Base-by-base conservation (phyloP, 2,329 filamentous ascomycete species). In the Colletotrichum orchidophilum region DNA sequence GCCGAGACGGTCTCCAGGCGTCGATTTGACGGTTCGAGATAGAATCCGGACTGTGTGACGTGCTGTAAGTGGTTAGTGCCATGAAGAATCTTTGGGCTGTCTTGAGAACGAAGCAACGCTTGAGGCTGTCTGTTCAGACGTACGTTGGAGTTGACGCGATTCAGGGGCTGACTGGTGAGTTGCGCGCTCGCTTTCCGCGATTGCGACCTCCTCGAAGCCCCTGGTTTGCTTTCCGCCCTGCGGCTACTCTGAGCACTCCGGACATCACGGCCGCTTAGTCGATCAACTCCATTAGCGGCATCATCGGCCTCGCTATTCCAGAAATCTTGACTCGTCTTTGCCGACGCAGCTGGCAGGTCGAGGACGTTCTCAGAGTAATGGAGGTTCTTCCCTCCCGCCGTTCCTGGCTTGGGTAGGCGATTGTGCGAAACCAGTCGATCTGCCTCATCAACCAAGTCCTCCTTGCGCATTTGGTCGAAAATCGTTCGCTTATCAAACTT, bases 401-500 rank as follows among this genome's bases (percentile, higher is more conserved):
- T 94, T 15, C 92, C 92, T 5, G 92, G 91, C 75, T 90, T 92
- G 27, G 85, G 86, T 70, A 81, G 86, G 39, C 94, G 90, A 79
- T 98, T 98, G 82, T 97, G 95, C 65, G 93, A 93, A 39, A 98
- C 95, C 49, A 99, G 83, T n/a, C 96, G 92, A 74, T 94, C 94
- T 64, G 95, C 92, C 67, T 97, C 95, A n/a, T 95, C 94, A 9
- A 96, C 91, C 33, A 90, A 92, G 76, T 98, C 96, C 67, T 97
- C 94, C 75, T 93, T 94, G 71, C 94, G 88, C 81, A 98, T 96
- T 81, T 98, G 92, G 74, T 96, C 93, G 79, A 99, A 99, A 9
- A 98, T 90, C 1, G 91, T 92, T 66, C 92, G 90, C 83, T 98
- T 98, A 84, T 98, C 95, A 76, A 98, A 98, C 78, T 97, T 97